These are phyloP conservation scores for Cryptococcus sp. DNA, from an alignment of 1,284 basidiomycete genomes.

Conservation along the genomic window DNA sequence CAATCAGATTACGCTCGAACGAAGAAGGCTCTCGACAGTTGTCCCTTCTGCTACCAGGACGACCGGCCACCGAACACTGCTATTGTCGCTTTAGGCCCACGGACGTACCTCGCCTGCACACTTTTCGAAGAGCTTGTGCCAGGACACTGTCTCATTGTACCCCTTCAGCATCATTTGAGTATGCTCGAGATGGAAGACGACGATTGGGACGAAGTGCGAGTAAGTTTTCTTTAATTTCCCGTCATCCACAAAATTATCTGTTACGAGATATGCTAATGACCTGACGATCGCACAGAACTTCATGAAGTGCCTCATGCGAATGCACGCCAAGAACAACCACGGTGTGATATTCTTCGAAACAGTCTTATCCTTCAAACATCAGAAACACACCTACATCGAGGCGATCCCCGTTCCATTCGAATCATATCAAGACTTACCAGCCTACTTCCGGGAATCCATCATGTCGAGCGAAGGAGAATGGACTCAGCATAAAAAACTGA, in stretches of 20 bases:
- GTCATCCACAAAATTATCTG: not conserved
- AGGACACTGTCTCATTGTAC: constrained; percentile 92
- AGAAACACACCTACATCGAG: constrained; percentile 90
- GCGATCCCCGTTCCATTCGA: constrained; percentile 83
- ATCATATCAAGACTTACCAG: constrained; percentile 79
- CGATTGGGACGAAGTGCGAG: constrained; percentile 93
- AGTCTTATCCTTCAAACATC: constrained; percentile 77
- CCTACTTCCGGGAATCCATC: constrained; percentile 95
- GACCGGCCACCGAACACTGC: constrained; percentile 83
- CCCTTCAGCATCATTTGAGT: constrained; percentile 88
- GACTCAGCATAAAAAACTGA: constrained; percentile 95
- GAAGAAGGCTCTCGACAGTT: constrained; percentile 82
- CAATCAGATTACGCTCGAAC: constrained; percentile 85
- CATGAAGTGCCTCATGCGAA: constrained; percentile 96
- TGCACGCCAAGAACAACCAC: constrained; percentile 85
- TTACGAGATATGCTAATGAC: constrained; percentile 5
- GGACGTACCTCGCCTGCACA: constrained; percentile 86
- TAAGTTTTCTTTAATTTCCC: constrained; percentile 54
- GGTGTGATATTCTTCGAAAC: constrained; percentile 95
- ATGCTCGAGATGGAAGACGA: constrained; percentile 95
- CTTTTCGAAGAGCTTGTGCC: constrained; percentile 78
- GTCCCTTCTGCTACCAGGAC: constrained; percentile 85
- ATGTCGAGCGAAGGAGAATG: constrained; percentile 89
- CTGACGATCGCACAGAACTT: constrained; percentile 70
- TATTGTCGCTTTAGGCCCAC: constrained; percentile 84